Percentiles rank a stretch among this genome's conserved stretches.
Evolutionary conservation across 176 grass and related monocot genomes (phyloP).

Genomic region (Eragrostis curvula): DNA sequence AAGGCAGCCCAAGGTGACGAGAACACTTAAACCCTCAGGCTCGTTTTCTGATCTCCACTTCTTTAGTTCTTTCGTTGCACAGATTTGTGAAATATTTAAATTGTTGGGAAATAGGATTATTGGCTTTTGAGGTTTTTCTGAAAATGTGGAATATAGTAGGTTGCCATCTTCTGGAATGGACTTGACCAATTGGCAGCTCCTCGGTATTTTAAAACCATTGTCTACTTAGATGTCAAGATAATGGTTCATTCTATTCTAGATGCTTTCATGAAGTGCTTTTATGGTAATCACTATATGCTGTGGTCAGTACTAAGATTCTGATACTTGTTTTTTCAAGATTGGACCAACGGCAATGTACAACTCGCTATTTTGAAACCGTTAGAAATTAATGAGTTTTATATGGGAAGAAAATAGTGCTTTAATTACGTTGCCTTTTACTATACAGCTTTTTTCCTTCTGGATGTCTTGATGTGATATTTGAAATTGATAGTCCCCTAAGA

Average conservation of each 20-base stretch:
- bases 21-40: neutral
- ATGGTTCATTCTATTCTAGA: constrained; percentile 10
- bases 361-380: constrained; percentile 1
- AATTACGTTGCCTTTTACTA: neutral
- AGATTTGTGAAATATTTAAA: neutral
- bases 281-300: neutral
- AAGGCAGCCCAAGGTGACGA: constrained; percentile 12
- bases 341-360: neutral
- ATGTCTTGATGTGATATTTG: neutral
- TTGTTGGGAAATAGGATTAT: neutral
- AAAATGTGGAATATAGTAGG: neutral
- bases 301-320: constrained; percentile 8
- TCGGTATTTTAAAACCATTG: constrained; percentile 13
- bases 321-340: neutral
- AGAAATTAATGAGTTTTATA: neutral
- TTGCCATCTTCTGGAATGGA: constrained; percentile 13
- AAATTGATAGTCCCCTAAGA: neutral
- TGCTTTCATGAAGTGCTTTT: neutral
- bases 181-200: neutral
- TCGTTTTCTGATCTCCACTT: neutral
- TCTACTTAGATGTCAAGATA: constrained; percentile 13
- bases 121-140: neutral
- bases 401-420: neutral
- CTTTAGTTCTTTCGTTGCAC: constrained; percentile 8
- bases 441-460: neutral